Evolutionary conservation across 2,329 filamentous ascomycete species (phyloP), one percentile per base, ranked within the genome.

Genomic region (Alternaria longipes): DNA sequence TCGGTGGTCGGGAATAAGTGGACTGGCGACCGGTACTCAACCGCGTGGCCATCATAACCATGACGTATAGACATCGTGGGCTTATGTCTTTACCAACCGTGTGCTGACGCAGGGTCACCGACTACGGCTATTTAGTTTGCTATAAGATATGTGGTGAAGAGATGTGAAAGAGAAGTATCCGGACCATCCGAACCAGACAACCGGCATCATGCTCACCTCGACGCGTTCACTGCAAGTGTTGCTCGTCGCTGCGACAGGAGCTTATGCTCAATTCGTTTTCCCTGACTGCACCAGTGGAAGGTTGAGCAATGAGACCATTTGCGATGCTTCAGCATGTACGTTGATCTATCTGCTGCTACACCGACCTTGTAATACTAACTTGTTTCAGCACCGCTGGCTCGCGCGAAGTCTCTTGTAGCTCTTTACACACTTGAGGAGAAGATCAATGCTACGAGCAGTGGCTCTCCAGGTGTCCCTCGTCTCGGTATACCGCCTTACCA

Each of bases 401-500:
- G 73, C 44, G 72, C 71, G n/a, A 71, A 55, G 30, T 68, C 66
- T 24, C 59, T 74, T 0, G 66, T 73, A 22, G 63, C 69, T 22
- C 68, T 74, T 0, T 76, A 73, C 45, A 71, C 66, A 1, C 63
- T 75, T 2, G 68, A 70, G 52, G 69, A 74, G 71, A 85, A 87
- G 64, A 82, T 88, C 58, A 86, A 86, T 58, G 81, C 82, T 63
- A 85, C 84, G 0, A 81, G 81, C 14, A 83, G 80, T 56, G 80
- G 76, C 7, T 79, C 80, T 5, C 82, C 68, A 5, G 73, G 74
- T n/a, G 72, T 73, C 24, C 46, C 84, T 1, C 80, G 87, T 30
- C 80, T 90, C 0, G 87, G 87, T 3, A 76, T 90, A 0, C 84
- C 85, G 1, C 75, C 83, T 0, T 91, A 91, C 65, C 80, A 66